Evolutionary conservation across 495 filamentous ascomycete species (phyloP), one percentile per base, ranked within the genome.

Genomic region (Neurospora sp.): DNA sequence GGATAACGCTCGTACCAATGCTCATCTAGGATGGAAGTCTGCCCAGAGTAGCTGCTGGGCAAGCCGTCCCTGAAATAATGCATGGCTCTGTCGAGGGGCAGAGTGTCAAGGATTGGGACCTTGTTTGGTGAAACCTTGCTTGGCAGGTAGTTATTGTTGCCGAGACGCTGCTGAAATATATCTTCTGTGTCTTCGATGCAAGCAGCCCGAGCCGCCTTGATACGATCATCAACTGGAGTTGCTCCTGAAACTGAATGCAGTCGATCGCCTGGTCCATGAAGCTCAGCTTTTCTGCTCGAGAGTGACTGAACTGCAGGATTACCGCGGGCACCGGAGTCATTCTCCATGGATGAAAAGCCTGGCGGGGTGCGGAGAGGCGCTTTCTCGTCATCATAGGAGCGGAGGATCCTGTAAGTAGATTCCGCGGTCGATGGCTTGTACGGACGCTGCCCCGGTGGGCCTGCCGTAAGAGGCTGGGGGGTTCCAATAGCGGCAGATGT

Each of bases 401-500:
- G 66, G n/a, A 69, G 31, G 12, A 44, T 20, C 46, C 71, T 77
- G 40, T 73, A 59, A 11, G 76, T 61, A 12, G 68, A 41, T 4
- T 84, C 78, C n/a, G 82, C 76, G 0, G 75, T 69, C 18, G 77
- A 75, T 3, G 82, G 75, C 38, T 75, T 77, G 69, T 79, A 79
- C 20, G 82, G 80, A 42, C 85, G 83, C 38, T 82, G 79, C 22
- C 85, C 85, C 1, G 85, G 85, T 9, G 85, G 85, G 8, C 85
- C 85, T 11, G 85, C 85, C 8, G 80, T 85, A 48, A 86, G 74
- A 6, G 85, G 84, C 31, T 78, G 80, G 12, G 84, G 84, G 35
- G 82, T 80, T 14, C 84, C 84, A 18, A 78, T 69, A 39, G 74
- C 72, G 70, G 77, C 72, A 1, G 83, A 59, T 35, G 73, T 72